Evolutionary conservation across 192 early-diverging fungal genomes (phyloP).

Genomic region (Gaertneriomyces sp.): DNA sequence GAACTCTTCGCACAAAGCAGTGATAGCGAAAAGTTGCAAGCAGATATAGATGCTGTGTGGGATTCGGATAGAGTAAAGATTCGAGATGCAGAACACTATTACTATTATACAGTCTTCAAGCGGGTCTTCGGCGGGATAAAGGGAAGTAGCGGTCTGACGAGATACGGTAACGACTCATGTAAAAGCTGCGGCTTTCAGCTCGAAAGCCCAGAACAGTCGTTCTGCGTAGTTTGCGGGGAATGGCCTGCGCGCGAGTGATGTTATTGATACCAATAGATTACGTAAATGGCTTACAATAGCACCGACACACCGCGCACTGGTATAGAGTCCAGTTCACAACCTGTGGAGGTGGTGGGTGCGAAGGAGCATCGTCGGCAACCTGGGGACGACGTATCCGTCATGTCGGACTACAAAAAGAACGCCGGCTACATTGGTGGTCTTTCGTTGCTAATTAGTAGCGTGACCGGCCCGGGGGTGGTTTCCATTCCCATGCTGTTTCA

Average conservation of each 20-base stretch:
- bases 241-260: conserved; percentile 48
- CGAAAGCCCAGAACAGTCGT: conserved; percentile 46
- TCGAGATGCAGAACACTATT: conserved; percentile 58
- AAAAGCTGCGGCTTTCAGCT: conserved; percentile 60
- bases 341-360: too few relatives aligned
- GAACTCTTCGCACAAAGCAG: conserved; percentile 37
- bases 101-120: conserved; percentile 57
- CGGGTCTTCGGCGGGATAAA: conserved; percentile 33
- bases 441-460: conserved; percentile 42
- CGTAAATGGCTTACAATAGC: too few relatives aligned
- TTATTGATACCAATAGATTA: too few relatives aligned
- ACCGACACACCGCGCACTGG: too few relatives aligned
- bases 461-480: conserved; percentile 47
- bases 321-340: too few relatives aligned
- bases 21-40: conserved; percentile 21
- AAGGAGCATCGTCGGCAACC: too few relatives aligned
- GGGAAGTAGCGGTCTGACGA: conserved; percentile 20
- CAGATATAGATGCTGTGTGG: conserved; percentile 33
- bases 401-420: too few relatives aligned
- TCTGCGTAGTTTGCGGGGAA: conserved; percentile 63
- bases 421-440: conserved; percentile 43
- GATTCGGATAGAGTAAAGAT: conserved; percentile 50
- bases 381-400: too few relatives aligned
- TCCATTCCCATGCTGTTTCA: conserved; percentile 56
- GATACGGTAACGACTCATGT: conserved; percentile 55